Conservation (phyloP, 768 basidiomycete species). For the Tylopilus rubrobrunneus region DNA sequence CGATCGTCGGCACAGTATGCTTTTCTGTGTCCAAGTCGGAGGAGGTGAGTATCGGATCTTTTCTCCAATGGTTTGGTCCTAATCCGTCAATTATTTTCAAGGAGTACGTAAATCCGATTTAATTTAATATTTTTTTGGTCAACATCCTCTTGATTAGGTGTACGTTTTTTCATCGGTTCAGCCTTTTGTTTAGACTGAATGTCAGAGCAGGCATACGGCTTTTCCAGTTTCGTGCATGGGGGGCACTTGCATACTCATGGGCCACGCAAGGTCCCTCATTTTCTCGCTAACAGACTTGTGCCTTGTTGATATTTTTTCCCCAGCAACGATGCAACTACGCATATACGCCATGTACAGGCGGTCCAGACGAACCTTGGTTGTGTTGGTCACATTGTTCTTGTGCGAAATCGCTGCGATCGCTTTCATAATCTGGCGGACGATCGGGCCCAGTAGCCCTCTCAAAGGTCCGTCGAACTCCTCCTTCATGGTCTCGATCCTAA, state of each 20-base stretch:
- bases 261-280: conserved; percentile 27
- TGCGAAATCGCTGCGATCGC: conserved; percentile 24
- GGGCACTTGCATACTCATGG: conserved; percentile 30
- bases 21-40: conserved; percentile 17
- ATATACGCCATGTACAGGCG: conserved; percentile 32
- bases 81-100: conserved; percentile 5
- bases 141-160: conserved; percentile 12
- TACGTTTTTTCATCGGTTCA: conserved; percentile 4
- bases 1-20: conserved; percentile 14
- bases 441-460: conserved; percentile 24
- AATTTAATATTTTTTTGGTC: background rate
- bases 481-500: background rate
- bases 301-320: conserved; percentile 3
- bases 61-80: background rate
- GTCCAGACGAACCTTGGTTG: conserved; percentile 16
- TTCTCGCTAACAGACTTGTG: background rate
- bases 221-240: conserved; percentile 32
- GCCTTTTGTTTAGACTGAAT: background rate
- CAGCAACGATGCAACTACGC: conserved; percentile 32
- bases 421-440: conserved; percentile 24
- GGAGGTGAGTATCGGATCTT: conserved; percentile 9
- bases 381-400: conserved; percentile 18
- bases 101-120: conserved; percentile 20
- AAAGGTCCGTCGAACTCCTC: conserved; percentile 11
- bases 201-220: conserved; percentile 20